These are phyloP conservation scores for Ceratocystis papillata DNA, from an alignment of 2,329 filamentous ascomycete species.

Conservation along the genomic window DNA sequence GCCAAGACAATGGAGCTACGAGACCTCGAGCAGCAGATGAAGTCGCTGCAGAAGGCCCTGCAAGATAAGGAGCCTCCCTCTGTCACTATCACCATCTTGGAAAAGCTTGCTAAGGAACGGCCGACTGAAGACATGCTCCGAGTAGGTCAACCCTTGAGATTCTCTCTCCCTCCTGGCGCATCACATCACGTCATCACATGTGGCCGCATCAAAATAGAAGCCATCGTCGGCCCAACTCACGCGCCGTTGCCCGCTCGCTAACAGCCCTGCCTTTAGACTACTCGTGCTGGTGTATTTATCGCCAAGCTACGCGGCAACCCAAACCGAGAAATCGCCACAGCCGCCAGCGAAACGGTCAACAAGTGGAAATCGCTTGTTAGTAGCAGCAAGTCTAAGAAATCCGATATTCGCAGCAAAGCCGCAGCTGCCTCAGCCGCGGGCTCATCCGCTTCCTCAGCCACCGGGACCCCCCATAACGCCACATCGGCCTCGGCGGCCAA, in stretches of 20 bases:
- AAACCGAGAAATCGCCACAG: slow-evolving; percentile 68
- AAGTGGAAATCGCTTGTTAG: slow-evolving; percentile 81
- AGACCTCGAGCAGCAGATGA: slow-evolving; percentile 66
- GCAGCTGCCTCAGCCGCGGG: slow-evolving; percentile 38
- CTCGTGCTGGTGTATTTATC: slow-evolving; percentile 82
- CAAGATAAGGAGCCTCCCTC: slow-evolving; percentile 61
- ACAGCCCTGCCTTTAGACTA: slow-evolving; percentile 42
- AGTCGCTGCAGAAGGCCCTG: slow-evolving; percentile 69
- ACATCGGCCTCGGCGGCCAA: slow-evolving; percentile 30
- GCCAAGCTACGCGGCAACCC: slow-evolving; percentile 67
- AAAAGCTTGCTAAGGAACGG: slow-evolving; percentile 68
- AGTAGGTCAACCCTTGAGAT: slow-evolving; percentile 38
- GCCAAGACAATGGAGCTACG: slow-evolving; percentile 58
- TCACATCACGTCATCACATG: neutral
- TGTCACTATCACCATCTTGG: slow-evolving; percentile 62
- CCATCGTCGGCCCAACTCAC: neutral
- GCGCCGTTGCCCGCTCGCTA: neutral
- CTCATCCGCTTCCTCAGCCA: slow-evolving; percentile 36
- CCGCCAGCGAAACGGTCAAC: slow-evolving; percentile 70
- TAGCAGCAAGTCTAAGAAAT: slow-evolving; percentile 44
- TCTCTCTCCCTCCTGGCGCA: neutral
- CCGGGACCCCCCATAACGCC: slow-evolving; percentile 32
- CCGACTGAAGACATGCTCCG: slow-evolving; percentile 85
- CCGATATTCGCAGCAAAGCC: slow-evolving; percentile 29
- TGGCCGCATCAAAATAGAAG: neutral